A percentile compares a stretch with the other conserved stretches of the same genome.
These are phyloP conservation scores for Medakamo hakoo DNA, from an alignment of 139 green algal species.

Conservation along the genomic window DNA sequence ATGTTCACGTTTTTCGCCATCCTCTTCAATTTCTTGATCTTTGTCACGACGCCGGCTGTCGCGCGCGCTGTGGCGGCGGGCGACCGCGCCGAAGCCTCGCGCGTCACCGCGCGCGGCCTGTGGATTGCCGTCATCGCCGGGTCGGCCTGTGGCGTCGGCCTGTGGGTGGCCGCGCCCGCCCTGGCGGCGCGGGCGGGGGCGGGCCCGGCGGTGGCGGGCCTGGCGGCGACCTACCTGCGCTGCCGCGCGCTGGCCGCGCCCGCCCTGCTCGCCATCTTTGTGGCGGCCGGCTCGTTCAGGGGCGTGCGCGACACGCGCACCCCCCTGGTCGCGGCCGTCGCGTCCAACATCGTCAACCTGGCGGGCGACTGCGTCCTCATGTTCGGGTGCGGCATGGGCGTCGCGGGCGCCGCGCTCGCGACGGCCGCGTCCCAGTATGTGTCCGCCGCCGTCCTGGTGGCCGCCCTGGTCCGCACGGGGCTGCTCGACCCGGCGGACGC, in stretches of 20 bases:
- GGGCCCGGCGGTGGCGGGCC: conserved; percentile 5
- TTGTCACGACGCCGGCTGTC: conserved; percentile 17
- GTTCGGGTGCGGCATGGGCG: conserved; percentile 32
- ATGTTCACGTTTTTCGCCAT: conserved; percentile 15
- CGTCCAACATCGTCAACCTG: conserved; percentile 19
- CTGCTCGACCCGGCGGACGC: conserved; percentile 10
- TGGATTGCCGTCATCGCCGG: conserved; percentile 14
- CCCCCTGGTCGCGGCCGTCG: conserved; percentile 12
- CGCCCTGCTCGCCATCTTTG: conserved; percentile 18
- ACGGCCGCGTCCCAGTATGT: conserved; percentile 39
- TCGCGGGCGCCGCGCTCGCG: conserved; percentile 37
- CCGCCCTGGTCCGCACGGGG: conserved; percentile 6
- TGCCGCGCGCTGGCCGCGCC: conserved; percentile 13
- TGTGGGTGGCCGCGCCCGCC: conserved; percentile 8
- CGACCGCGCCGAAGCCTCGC: not conserved
- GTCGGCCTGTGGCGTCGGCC: conserved; percentile 1
- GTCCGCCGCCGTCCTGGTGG: conserved; percentile 18
- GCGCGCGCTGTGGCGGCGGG: not conserved
- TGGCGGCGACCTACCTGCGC: conserved; percentile 12
- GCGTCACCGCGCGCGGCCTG: conserved; percentile 10
- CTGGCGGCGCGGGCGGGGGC: conserved; percentile 4
- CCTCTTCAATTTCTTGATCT: conserved; percentile 21
- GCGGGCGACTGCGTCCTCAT: conserved; percentile 14
- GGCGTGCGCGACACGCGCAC: conserved; percentile 17
- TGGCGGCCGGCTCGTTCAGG: conserved; percentile 9